Base-by-base conservation (phyloP, 306 rosid species). In the Acmispon strigosus region DNA sequence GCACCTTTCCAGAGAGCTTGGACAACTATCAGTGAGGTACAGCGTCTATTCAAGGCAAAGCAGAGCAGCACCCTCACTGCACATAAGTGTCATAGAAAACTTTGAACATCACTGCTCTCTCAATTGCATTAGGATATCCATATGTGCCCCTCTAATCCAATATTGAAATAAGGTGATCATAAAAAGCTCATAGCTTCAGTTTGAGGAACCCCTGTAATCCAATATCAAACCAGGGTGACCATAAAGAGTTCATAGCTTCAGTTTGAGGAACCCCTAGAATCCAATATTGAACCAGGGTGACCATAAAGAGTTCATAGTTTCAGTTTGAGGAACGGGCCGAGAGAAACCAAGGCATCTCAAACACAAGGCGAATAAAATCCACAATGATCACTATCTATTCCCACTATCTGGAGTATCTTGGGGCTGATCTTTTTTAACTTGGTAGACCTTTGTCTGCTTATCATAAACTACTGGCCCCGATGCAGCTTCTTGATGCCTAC, bases 401-500 rank as follows among this genome's bases (percentile, higher is more conserved):
- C 86, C 77, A 43, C 62, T 66, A 47, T 83, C 80, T 11, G 82
- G 62, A 45, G 54, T 68, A 61, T 84, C 92, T 78, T 73, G 91
- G 48, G 80, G 66, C 61, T 51, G 78, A 4, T 72, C 84, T 11
- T 85, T 61, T 82, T 84, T 89, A 61, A 75, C 85, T 77, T 76
- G 97, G 84, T 94, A 89, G 34, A 80, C 80, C 80, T 85, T 91
- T 74, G 55, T 67, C 56, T 73, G 88, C 81, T 78, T 89, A 62
- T 87, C 97, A 58, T 83, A 80, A 66, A 75, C 55, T 75, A 22
- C 49, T 82, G 75, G 81, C 20, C 85, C 89, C 10, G 41, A 10
- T 29, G 77, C 73, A 62, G 68, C 70, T 80, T 87, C 98, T 77
- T 76, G 92, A 75, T 77, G 88, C 81, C 85, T 69, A 41, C 16